These are phyloP conservation scores for Collybiopsis luxurians DNA, from an alignment of 768 basidiomycete species.

Conservation along the genomic window DNA sequence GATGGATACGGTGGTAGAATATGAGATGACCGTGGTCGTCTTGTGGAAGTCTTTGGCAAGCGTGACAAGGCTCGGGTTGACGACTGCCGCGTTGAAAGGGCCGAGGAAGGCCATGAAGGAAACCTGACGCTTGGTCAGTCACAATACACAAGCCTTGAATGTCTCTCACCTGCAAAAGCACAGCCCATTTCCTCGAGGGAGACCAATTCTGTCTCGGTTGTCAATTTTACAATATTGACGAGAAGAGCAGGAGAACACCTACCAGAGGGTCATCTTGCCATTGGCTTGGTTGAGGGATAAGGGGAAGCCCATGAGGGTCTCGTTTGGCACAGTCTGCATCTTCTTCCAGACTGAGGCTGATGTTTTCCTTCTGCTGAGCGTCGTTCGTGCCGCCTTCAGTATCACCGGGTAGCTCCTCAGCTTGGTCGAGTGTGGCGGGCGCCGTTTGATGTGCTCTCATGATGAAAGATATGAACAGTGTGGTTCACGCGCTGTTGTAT, in stretches of 20 bases:
- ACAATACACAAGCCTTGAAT: too few species aligned
- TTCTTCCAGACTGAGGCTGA: too few species aligned
- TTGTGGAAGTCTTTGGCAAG: background rate
- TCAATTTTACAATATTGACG: background rate
- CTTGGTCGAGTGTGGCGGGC: too few species aligned
- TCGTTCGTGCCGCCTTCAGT: too few species aligned
- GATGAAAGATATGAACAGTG: too few species aligned
- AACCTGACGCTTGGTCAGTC: too few species aligned
- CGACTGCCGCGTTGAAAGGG: conserved; percentile 15
- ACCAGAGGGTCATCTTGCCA: background rate
- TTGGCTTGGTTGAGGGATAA: background rate
- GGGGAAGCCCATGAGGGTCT: background rate
- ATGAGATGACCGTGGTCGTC: background rate
- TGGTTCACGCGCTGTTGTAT: too few species aligned
- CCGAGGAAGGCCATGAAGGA: conserved; percentile 13
- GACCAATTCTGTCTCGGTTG: conserved; percentile 13
- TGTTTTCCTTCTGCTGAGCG: too few species aligned
- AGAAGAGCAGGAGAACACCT: background rate
- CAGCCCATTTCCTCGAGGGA: conserved; percentile 14
- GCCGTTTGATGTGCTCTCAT: too few species aligned
- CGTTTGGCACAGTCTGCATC: too few species aligned
- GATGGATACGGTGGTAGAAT: background rate
- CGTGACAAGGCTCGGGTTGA: conserved; percentile 12
- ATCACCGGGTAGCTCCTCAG: too few species aligned
- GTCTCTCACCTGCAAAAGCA: too few species aligned